Percentiles rank a stretch among this genome's conserved stretches.
Evolutionary conservation across 208 protist genomes (phyloP).

Genomic region (Wallacemonas sp.): DNA sequence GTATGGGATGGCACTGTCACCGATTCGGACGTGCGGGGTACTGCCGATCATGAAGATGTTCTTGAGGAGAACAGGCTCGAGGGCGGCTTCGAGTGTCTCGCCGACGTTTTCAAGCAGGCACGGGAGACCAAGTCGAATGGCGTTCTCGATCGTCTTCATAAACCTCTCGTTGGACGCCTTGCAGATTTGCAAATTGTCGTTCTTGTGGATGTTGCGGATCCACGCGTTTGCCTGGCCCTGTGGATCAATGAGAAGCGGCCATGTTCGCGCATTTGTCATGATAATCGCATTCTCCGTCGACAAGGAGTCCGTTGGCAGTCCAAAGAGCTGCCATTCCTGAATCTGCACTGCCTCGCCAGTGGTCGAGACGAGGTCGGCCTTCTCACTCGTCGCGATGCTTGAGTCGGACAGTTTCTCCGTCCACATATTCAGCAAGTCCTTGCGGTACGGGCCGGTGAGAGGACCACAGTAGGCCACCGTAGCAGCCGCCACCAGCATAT

Average conservation of each 20-base stretch:
- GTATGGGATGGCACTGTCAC: conserved; percentile 96
- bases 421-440: conserved; percentile 85
- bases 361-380: conserved; percentile 84
- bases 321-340: conserved; percentile 95
- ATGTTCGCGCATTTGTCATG: conserved; percentile 91
- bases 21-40: conserved; percentile 95
- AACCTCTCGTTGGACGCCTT: conserved; percentile 96
- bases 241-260: conserved; percentile 98
- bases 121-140: conserved; percentile 96
- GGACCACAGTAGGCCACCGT: conserved; percentile 96
- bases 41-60: conserved; percentile 95
- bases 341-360: conserved; percentile 95
- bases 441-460: conserved; percentile 94
- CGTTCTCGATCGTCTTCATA: conserved; percentile 94
- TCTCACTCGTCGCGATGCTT: conserved; percentile 61
- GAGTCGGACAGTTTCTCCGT: conserved; percentile 55
- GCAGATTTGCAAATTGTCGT: conserved; percentile 94
- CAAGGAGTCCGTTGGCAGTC: conserved; percentile 94
- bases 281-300: conserved; percentile 98
- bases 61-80: conserved; percentile 96
- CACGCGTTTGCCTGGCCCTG: conserved; percentile 98
- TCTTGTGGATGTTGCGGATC: conserved; percentile 95
- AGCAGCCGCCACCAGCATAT: conserved; percentile 95
- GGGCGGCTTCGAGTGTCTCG: conserved; percentile 93
- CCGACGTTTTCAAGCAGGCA: conserved; percentile 97